Evolutionary conservation across 108 stramenopile species (phyloP), one percentile per base, ranked within the genome.

Genomic region (Cylindrotheca closterium): DNA sequence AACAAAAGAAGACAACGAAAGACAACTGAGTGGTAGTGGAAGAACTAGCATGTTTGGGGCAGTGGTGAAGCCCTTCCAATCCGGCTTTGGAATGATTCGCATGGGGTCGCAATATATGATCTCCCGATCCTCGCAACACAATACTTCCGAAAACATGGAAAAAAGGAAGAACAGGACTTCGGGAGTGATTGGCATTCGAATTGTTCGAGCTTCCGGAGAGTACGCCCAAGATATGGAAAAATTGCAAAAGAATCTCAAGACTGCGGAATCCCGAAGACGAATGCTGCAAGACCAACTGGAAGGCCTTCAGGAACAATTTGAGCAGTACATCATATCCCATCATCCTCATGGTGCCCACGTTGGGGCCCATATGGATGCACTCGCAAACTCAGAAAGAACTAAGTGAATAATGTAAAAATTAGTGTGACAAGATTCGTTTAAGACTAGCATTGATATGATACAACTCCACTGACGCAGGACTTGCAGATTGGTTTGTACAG

Each of bases 251-350:
- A 37, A 23, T 30, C 57, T 74, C 31, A 45, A 47, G 22, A 47
- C 51, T 12, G 66, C 73, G 18, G 73, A 62, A 33, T n/a, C 31
- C 12, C 65, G 65, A 17, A 47, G 65, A 24, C 42, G 23, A 21
- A 29, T 34, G 0, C 60, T 74, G 1, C 37, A 61, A 15, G 53
- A 56, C 10, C 48, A 30, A 8, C 33, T 60, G 66, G 73, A 67
- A 34, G 31, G 54, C 5, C 54, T 74, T 19, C 60, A 74, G 25
- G 73, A 74, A 28, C 67, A 74, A n/a, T 25, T 73, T 25, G 71
- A 73, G 29, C 63, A 73, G 30, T 64, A 59, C 21, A 63, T 57
- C 18, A 24, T 58, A 17, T 30, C 64, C 21, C 30, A 55, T 21
- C 58, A 59, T 26, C 58, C 46, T 2, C 58, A 57, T 30, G 55